phyloP scores from a whole-genome alignment of 1,139 yeast genomes.

The Hansenula lynferdii region DNA sequence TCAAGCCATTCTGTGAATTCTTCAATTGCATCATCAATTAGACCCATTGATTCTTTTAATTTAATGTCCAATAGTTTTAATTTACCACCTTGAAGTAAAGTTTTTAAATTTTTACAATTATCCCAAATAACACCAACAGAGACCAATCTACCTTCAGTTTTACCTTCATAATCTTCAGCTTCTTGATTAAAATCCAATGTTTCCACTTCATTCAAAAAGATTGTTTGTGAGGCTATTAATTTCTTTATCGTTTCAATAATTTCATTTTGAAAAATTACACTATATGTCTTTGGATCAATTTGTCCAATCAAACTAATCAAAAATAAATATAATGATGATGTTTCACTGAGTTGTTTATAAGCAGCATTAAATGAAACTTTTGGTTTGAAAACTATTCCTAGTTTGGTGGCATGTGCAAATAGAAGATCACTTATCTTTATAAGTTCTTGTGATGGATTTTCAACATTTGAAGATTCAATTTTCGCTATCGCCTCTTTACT shows the following conservation, averaged over 20 bases:
- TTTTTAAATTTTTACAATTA: conserved; percentile 42
- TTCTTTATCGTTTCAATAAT: conserved; percentile 9
- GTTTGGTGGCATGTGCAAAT: conserved; percentile 76
- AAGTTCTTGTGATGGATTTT: conserved; percentile 50
- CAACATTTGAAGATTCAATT: conserved; percentile 33
- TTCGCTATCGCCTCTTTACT: conserved; percentile 7
- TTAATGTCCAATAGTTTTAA: conserved; percentile 43
- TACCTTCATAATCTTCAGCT: conserved; percentile 13
- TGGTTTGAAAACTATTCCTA: conserved; percentile 72
- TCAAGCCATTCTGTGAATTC: conserved; percentile 69
- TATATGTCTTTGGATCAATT: conserved; percentile 9
- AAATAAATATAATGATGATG: conserved; percentile 12
- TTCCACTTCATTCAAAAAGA: conserved; percentile 29
- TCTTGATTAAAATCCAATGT: conserved; percentile 20
- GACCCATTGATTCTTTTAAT: conserved; percentile 38
- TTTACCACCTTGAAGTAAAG: conserved; percentile 41
- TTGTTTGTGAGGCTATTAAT: not conserved
- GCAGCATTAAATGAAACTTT: conserved; percentile 49
- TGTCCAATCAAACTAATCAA: conserved; percentile 14
- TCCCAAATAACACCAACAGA: conserved; percentile 67
- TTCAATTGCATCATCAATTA: conserved; percentile 58
- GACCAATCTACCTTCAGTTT: conserved; percentile 39
- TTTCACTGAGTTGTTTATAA: conserved; percentile 44
- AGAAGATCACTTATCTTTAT: conserved; percentile 52
- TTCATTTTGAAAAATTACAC: conserved; percentile 12